Conservation (phyloP, 2,329 filamentous ascomycete genomes). For the Cryphonectria carpinicola region DNA sequence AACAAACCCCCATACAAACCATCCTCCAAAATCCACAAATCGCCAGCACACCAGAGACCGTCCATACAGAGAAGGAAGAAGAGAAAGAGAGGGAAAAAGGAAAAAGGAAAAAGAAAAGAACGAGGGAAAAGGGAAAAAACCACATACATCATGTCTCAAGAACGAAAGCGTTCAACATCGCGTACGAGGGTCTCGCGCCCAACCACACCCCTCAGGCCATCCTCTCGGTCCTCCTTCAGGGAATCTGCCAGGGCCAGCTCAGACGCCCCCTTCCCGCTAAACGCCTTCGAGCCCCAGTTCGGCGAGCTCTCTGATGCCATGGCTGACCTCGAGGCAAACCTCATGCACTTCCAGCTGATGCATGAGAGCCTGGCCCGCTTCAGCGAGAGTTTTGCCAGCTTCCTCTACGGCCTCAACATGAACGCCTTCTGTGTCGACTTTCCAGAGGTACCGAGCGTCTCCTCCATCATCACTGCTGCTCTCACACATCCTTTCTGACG, state of each 20-base stretch:
- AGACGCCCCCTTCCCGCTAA: slow-evolving; percentile 70
- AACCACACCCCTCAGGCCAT: slow-evolving; percentile 88
- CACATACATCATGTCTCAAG: slow-evolving; percentile 25
- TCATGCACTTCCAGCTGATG: slow-evolving; percentile 96
- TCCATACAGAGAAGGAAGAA: background rate
- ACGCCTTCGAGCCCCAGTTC: slow-evolving; percentile 85
- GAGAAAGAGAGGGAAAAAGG: too few relatives aligned
- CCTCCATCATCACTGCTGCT: background rate
- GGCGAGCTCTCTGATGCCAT: slow-evolving; percentile 92
- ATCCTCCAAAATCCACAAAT: background rate
- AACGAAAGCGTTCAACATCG: slow-evolving; percentile 56
- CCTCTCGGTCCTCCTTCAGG: slow-evolving; percentile 85
- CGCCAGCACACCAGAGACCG: background rate
- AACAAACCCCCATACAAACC: background rate
- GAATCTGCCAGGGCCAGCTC: slow-evolving; percentile 67
- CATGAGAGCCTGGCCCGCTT: slow-evolving; percentile 93
- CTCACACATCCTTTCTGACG: slow-evolving; percentile 13
- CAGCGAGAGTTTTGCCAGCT: slow-evolving; percentile 93
- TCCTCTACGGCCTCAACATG: slow-evolving; percentile 97
- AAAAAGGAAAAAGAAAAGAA: too few relatives aligned
- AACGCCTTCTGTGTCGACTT: slow-evolving; percentile 99
- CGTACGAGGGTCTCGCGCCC: slow-evolving; percentile 73
- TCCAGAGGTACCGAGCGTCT: slow-evolving; percentile 68
- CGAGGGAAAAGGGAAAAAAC: too few relatives aligned
- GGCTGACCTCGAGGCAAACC: slow-evolving; percentile 94